These are phyloP conservation scores for Aspergillus cejpii DNA, from an alignment of 2,329 filamentous ascomycete species.

Conservation along the genomic window DNA sequence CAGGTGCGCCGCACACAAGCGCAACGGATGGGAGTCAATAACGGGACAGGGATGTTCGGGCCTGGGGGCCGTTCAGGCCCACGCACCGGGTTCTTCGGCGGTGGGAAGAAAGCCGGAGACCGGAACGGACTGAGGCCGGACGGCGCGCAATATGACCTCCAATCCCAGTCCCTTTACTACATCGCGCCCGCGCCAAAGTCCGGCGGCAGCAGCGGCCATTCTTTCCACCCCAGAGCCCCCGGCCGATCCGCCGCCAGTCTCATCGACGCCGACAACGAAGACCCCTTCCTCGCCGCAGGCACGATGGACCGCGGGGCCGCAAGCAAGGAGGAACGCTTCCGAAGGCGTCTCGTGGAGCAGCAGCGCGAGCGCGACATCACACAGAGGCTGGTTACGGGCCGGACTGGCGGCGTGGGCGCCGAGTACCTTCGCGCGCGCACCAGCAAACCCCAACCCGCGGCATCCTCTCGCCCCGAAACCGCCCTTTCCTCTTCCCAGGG, in stretches of 20 bases:
- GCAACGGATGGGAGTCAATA: slow-evolving; percentile 71
- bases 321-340: slow-evolving; percentile 39
- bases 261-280: slow-evolving; percentile 38
- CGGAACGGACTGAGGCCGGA: slow-evolving; percentile 30
- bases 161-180: slow-evolving; percentile 42
- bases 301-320: slow-evolving; percentile 37
- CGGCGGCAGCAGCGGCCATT: slow-evolving; percentile 10
- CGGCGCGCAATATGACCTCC: slow-evolving; percentile 36
- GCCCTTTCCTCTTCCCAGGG: slow-evolving; percentile 6
- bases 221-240: slow-evolving; percentile 19
- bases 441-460: slow-evolving; percentile 20
- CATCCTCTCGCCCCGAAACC: slow-evolving; percentile 5
- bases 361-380: slow-evolving; percentile 43
- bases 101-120: slow-evolving; percentile 16
- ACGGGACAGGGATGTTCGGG: slow-evolving; percentile 51
- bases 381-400: slow-evolving; percentile 33
- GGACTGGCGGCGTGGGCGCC: slow-evolving; percentile 35
- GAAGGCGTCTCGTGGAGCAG: slow-evolving; percentile 39
- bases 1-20: slow-evolving; percentile 65
- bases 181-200: slow-evolving; percentile 33
- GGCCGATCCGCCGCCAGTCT: slow-evolving; percentile 36
- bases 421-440: slow-evolving; percentile 41
- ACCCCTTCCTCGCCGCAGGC: slow-evolving; percentile 39
- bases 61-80: slow-evolving; percentile 32
- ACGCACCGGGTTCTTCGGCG: slow-evolving; percentile 40